phyloP scores from a whole-genome alignment of 768 basidiomycete species.

The Lactifluus hygrophoroides region DNA sequence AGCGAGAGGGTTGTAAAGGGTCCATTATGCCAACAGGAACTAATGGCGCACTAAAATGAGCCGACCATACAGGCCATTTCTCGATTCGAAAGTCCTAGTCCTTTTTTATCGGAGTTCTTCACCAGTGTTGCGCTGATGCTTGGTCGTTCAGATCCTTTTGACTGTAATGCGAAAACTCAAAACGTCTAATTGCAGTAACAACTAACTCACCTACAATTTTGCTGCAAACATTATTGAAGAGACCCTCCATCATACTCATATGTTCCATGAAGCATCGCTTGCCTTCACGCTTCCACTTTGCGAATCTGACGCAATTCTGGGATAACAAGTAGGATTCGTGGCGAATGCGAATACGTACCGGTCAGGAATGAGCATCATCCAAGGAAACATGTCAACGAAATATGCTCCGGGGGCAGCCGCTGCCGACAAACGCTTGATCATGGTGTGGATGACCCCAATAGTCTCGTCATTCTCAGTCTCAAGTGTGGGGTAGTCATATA shows the following conservation, averaged over 20 bases:
- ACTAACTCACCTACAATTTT: conserved; percentile 7
- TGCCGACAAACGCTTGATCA: background rate
- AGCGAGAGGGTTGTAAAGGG: no score
- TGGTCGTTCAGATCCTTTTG: background rate
- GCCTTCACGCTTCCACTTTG: conserved; percentile 24
- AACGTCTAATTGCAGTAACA: no score
- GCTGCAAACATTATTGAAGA: conserved; percentile 14
- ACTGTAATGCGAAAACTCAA: background rate
- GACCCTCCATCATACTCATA: conserved; percentile 10
- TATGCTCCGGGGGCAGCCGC: conserved; percentile 18
- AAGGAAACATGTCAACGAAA: conserved; percentile 20
- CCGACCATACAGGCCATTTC: conserved; percentile 16
- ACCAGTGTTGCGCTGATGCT: conserved; percentile 9
- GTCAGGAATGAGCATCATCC: conserved; percentile 16
- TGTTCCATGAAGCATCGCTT: background rate
- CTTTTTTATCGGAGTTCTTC: background rate
- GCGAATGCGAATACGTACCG: conserved; percentile 15
- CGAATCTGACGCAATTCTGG: background rate
- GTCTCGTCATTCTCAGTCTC: background rate
- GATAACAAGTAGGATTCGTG: background rate
- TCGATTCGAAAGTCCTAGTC: conserved; percentile 1
- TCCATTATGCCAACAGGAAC: background rate
- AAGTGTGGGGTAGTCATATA: conserved; percentile 7
- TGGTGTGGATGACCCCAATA: background rate
- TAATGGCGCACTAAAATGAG: conserved; percentile 15